Evolutionary conservation across 352 stramenopile species (phyloP).

Genomic region (Phytophthora megakarya): DNA sequence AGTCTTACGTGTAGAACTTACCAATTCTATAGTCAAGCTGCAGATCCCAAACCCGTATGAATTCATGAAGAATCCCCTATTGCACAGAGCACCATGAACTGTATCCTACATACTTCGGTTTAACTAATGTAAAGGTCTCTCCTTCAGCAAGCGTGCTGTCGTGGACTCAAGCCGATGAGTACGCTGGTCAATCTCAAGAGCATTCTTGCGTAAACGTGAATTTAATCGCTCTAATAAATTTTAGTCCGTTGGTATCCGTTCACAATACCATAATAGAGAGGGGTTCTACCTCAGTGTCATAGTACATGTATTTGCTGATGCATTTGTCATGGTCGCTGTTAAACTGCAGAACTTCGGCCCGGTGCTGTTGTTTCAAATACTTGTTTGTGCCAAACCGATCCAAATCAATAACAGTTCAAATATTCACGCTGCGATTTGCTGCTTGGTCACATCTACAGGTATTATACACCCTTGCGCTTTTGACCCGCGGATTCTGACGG

Average conservation of each 20-base stretch:
- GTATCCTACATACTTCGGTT: slow-evolving; percentile 1
- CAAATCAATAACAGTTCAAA: not conserved
- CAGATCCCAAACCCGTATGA: slow-evolving; percentile 7
- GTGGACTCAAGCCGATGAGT: slow-evolving; percentile 4
- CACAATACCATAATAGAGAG: too few relatives aligned
- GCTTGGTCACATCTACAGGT: slow-evolving; percentile 23
- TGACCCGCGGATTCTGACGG: slow-evolving; percentile 13
- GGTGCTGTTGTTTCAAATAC: too few relatives aligned
- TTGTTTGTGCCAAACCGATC: not conserved
- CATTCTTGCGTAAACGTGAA: not conserved
- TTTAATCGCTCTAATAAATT: slow-evolving; percentile 6
- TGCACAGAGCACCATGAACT: too few relatives aligned
- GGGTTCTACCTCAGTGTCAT: too few relatives aligned
- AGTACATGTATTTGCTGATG: not conserved
- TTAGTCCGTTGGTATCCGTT: too few relatives aligned
- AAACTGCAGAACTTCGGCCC: too few relatives aligned
- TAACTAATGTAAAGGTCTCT: slow-evolving; percentile 22
- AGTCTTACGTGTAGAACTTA: too few relatives aligned
- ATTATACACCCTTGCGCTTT: slow-evolving; percentile 8
- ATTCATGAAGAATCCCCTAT: slow-evolving; percentile 4
- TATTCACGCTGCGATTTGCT: slow-evolving; percentile 17
- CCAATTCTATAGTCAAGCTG: slow-evolving; percentile 5
- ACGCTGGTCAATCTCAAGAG: not conserved
- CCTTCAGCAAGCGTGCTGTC: slow-evolving; percentile 6
- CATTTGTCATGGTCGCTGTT: too few relatives aligned